Evolutionary conservation across 164 flowering plant species (phyloP).

Genomic region (Aristolochia californica): DNA sequence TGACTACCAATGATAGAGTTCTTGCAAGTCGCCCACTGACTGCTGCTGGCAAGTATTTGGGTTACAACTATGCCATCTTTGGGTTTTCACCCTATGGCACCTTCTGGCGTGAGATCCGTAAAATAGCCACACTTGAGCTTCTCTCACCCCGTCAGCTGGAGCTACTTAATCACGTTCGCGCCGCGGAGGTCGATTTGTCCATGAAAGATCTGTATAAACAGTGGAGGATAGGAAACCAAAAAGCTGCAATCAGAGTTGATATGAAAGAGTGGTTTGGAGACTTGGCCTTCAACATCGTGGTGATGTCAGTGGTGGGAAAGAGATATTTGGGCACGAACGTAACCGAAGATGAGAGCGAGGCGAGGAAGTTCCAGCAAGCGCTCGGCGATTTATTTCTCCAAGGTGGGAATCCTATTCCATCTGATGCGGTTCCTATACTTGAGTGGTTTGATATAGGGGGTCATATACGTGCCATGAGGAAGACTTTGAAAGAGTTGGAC

Average conservation of each 20-base stretch:
- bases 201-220: neutral
- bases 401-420: neutral
- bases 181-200: neutral
- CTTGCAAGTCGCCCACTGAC: constrained; percentile 2
- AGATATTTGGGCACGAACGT: neutral
- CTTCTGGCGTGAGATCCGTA: constrained; percentile 9
- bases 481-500: neutral
- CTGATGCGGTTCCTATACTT: constrained; percentile 5
- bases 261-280: neutral
- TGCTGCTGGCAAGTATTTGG: constrained; percentile 1
- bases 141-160: constrained; percentile 3
- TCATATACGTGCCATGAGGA: constrained; percentile 1
- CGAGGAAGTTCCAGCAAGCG: neutral
- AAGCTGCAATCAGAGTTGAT: neutral
- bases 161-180: neutral
- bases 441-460: constrained; percentile 4
- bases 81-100: constrained; percentile 5
- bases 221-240: neutral
- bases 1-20: constrained; percentile 6
- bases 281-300: constrained; percentile 1
- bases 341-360: neutral
- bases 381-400: neutral
- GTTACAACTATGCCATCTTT: constrained; percentile 6
- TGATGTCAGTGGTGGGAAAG: neutral
- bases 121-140: constrained; percentile 2